Percentiles rank a stretch among this genome's conserved stretches.
These are phyloP conservation scores for Eucommia ulmoides DNA, from an alignment of 257 asterid genomes.

Conservation along the genomic window DNA sequence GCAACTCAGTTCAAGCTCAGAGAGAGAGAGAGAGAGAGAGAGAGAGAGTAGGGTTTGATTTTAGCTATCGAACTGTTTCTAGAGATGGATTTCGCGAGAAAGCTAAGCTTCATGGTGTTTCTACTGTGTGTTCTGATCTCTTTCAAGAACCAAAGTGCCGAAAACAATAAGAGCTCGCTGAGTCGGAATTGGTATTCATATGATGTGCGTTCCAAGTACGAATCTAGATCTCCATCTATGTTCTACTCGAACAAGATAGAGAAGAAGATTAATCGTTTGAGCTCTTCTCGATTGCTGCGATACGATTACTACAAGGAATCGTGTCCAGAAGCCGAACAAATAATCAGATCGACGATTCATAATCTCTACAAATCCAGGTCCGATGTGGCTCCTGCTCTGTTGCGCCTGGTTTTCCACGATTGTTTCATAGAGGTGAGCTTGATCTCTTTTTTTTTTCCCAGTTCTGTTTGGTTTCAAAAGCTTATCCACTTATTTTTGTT, in stretches of 20 bases:
- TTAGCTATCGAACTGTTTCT: neutral
- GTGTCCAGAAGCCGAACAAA: conserved; percentile 48
- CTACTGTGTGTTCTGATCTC: conserved; percentile 37
- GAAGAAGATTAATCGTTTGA: conserved; percentile 2
- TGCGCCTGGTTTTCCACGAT: conserved; percentile 58
- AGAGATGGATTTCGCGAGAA: conserved; percentile 36
- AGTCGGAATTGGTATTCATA: conserved; percentile 6
- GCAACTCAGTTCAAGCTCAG: neutral
- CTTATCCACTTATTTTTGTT: no score
- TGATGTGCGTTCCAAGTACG: conserved; percentile 8
- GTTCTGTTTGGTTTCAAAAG: neutral
- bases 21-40: neutral
- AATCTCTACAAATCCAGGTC: conserved; percentile 19
- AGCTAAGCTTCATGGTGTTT: conserved; percentile 33
- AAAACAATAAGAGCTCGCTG: conserved; percentile 14
- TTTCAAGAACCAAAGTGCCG: conserved; percentile 31
- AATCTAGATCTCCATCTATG: conserved; percentile 4
- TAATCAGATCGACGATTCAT: conserved; percentile 28
- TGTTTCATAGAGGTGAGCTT: conserved; percentile 56
- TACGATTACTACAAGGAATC: conserved; percentile 48
- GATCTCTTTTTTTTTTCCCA: neutral
- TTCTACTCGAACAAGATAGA: neutral
- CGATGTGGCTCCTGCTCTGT: conserved; percentile 37
- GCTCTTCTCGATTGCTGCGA: conserved; percentile 10
- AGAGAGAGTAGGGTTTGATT: neutral